Percentiles rank a stretch among this genome's conserved stretches.
phyloP scores from a whole-genome alignment of 148 eudicot genomes.

The Camellia sinensis region DNA sequence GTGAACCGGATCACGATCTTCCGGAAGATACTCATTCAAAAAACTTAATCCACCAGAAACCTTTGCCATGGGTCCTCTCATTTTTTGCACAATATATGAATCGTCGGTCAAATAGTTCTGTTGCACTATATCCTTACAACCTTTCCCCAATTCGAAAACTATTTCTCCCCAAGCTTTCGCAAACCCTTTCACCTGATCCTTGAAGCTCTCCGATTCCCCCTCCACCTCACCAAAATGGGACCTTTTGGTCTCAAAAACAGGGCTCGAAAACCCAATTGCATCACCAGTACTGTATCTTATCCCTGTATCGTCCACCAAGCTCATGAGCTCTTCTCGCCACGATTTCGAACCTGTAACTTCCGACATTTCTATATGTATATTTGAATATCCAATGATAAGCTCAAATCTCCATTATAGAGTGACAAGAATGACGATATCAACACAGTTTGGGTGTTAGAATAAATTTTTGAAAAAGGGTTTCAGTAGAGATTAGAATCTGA shows the following conservation, averaged over 20 bases:
- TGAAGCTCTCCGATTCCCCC: constrained; percentile 55
- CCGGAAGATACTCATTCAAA: constrained; percentile 89
- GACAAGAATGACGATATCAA: neutral
- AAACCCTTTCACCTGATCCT: constrained; percentile 80
- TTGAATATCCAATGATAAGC: neutral
- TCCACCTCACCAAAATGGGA: constrained; percentile 29
- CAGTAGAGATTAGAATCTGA: neutral
- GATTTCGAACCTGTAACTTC: constrained; percentile 45
- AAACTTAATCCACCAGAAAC: constrained; percentile 50
- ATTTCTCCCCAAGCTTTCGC: constrained; percentile 90
- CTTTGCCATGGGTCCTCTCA: constrained; percentile 46
- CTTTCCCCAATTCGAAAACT: constrained; percentile 64
- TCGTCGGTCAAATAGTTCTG: constrained; percentile 69
- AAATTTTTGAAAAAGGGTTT: too few species aligned
- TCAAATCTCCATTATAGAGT: constrained; percentile 8
- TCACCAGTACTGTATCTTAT: constrained; percentile 37
- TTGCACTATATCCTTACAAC: constrained; percentile 66
- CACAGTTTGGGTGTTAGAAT: neutral
- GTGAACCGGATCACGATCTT: constrained; percentile 83
- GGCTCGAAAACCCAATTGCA: constrained; percentile 25
- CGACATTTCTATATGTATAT: constrained; percentile 32
- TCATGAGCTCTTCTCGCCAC: constrained; percentile 79
- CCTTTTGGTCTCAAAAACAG: constrained; percentile 32
- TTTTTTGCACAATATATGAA: constrained; percentile 61
- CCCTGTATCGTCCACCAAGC: constrained; percentile 64